Conservation (phyloP, 148 eudicot species). For the Pharnaceum exiguum region DNA sequence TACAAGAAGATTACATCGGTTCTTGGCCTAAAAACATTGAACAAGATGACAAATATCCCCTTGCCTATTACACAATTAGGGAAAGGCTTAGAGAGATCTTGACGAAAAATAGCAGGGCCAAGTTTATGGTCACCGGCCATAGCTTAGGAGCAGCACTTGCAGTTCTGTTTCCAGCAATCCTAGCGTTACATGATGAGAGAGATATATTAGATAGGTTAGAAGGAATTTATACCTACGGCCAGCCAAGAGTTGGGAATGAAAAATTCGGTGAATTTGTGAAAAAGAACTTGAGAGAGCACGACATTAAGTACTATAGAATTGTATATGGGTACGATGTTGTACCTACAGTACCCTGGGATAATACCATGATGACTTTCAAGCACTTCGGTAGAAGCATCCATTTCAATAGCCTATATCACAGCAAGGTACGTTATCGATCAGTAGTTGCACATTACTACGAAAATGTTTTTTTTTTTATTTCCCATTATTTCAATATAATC, state of each 20-base stretch:
- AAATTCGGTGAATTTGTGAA: constrained; percentile 67
- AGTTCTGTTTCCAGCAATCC: constrained; percentile 43
- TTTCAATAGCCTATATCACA: constrained; percentile 48
- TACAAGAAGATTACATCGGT: background rate
- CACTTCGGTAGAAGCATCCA: constrained; percentile 66
- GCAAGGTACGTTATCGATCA: constrained; percentile 39
- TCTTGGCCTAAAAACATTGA: constrained; percentile 53
- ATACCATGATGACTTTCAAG: constrained; percentile 44
- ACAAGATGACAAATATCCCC: background rate
- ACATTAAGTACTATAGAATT: constrained; percentile 53
- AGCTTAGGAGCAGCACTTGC: constrained; percentile 84
- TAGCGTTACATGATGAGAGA: constrained; percentile 51
- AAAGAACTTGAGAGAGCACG: constrained; percentile 33
- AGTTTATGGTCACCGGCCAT: constrained; percentile 56
- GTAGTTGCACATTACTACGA: no score
- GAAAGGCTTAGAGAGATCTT: constrained; percentile 29
- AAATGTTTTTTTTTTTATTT: no score
- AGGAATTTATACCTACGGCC: constrained; percentile 86
- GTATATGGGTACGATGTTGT: constrained; percentile 76
- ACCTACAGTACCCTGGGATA: constrained; percentile 72
- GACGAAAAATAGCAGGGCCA: constrained; percentile 28
- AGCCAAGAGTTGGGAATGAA: constrained; percentile 70
- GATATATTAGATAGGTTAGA: constrained; percentile 41
- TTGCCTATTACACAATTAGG: constrained; percentile 57
- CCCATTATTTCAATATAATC: no score